Conservation (phyloP, 768 basidiomycete genomes). For the Lentinula guzmanii region DNA sequence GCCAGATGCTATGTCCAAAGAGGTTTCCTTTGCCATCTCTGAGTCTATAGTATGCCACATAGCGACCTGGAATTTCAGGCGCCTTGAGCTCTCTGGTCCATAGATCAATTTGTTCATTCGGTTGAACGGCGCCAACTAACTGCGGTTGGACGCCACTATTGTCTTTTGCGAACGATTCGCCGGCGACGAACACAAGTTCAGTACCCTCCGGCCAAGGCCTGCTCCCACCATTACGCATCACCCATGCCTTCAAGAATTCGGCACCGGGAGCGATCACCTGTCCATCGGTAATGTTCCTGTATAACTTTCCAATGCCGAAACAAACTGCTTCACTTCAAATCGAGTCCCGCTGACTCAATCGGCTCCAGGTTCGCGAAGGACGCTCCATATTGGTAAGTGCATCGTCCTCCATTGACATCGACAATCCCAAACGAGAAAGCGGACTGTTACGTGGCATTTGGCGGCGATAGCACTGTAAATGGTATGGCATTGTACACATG, state of each 20-base stretch:
- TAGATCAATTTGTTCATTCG: conserved; percentile 56
- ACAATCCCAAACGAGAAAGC: conserved; percentile 32
- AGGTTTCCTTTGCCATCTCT: conserved; percentile 48
- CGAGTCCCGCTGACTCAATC: conserved; percentile 51
- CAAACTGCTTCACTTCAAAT: conserved; percentile 35
- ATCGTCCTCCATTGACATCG: conserved; percentile 26
- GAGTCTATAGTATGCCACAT: conserved; percentile 74
- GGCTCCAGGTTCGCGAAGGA: conserved; percentile 23
- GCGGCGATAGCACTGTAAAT: conserved; percentile 21
- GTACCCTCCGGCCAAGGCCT: conserved; percentile 65
- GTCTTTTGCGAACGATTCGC: conserved; percentile 45
- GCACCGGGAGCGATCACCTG: conserved; percentile 78
- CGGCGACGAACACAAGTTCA: conserved; percentile 64
- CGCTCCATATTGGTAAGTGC: conserved; percentile 10
- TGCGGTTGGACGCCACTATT: conserved; percentile 23
- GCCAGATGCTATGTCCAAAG: conserved; percentile 76
- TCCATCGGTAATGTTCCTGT: conserved; percentile 70
- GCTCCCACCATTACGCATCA: conserved; percentile 59
- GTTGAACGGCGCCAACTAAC: conserved; percentile 48
- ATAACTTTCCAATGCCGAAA: conserved; percentile 13
- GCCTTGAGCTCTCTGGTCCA: conserved; percentile 79
- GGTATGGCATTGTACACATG: not conserved
- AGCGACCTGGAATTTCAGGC: conserved; percentile 66
- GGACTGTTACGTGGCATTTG: conserved; percentile 38
- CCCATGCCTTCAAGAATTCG: conserved; percentile 83